Evolutionary conservation across 192 early-diverging fungal species (phyloP).

Genomic region (Mortierella antarctica): DNA sequence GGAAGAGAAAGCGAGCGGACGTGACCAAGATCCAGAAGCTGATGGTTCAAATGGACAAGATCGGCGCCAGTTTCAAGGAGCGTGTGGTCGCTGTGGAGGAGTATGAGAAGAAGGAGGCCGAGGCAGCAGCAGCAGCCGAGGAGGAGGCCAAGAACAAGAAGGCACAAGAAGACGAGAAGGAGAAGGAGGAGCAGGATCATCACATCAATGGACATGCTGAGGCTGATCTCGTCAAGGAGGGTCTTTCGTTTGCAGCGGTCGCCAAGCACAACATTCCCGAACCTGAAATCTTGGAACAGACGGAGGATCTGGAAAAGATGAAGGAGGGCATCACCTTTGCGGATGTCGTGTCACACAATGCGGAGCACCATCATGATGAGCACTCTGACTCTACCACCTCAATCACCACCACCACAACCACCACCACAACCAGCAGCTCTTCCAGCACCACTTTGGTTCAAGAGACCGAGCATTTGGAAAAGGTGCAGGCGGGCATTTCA

Average conservation of each 20-base stretch:
- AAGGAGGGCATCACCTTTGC: slow-evolving; percentile 42
- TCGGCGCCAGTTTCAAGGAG: slow-evolving; percentile 29
- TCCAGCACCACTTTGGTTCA: neutral
- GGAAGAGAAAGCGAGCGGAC: slow-evolving; percentile 26
- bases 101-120: slow-evolving; percentile 35
- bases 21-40: slow-evolving; percentile 38
- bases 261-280: slow-evolving; percentile 16
- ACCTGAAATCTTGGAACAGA: slow-evolving; percentile 20
- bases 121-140: slow-evolving; percentile 12
- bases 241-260: slow-evolving; percentile 25
- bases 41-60: slow-evolving; percentile 41
- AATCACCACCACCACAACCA: neutral
- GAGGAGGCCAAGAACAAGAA: slow-evolving; percentile 3
- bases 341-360: slow-evolving; percentile 17
- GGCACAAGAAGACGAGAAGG: slow-evolving; percentile 8
- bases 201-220: slow-evolving; percentile 6
- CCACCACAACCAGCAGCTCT: slow-evolving; percentile 11
- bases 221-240: slow-evolving; percentile 14
- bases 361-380: slow-evolving; percentile 5
- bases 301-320: slow-evolving; percentile 45
- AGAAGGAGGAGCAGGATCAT: neutral
- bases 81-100: slow-evolving; percentile 18
- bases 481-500: neutral
- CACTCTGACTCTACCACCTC: neutral
- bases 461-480: slow-evolving; percentile 6